Evolutionary conservation across 1,284 basidiomycete genomes (phyloP), one percentile per base, ranked within the genome.

Genomic region (Cerrena zonata): DNA sequence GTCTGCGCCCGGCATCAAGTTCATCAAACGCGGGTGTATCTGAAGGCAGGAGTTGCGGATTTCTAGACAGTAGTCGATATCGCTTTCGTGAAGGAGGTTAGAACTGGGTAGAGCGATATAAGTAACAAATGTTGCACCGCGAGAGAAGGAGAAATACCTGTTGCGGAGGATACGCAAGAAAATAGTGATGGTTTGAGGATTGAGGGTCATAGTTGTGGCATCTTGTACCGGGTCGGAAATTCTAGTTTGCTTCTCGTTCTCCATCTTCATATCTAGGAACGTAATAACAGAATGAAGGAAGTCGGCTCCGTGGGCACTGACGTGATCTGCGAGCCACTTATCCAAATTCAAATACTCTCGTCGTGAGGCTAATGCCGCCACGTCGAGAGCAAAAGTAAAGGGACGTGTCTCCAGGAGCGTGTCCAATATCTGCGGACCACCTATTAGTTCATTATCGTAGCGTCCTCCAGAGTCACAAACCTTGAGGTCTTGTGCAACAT

Each of bases 1-100:
- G 56, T 96, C 92, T 37, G 86, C 82, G 23, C 86, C 86, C 3
- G 96, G 94, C 15, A 82, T 81, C n/a, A 99, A 80, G 65, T 88
- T 93, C 90, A 99, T 95, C 47, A 99, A 80, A 49, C 94, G 89
- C 27, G 96, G 96, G 65, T 99, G 91, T 37, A 98, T 86, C 68
- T 98, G 95, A 41, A 99, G 77, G 63, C 94, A 96, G 42, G 89
- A 80, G 61, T 94, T 97, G 55, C 95, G 87, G 56, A 98, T 85
- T 74, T 94, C 90, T 58, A 93, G 82, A 70, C 93, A 94, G 58
- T 89, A 88, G 60, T 89, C 86, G 53, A 94, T 82, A 63, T 98
- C 93, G 53, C 83, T 84, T 65, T 82, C 74, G 48, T 78, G 72
- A 79, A 90, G 80, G 57, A 80, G 74, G 50, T 70, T 73, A 44